These are phyloP conservation scores for Hyphodiscus sp. DNA, from an alignment of 2,329 filamentous ascomycete genomes.

Conservation along the genomic window DNA sequence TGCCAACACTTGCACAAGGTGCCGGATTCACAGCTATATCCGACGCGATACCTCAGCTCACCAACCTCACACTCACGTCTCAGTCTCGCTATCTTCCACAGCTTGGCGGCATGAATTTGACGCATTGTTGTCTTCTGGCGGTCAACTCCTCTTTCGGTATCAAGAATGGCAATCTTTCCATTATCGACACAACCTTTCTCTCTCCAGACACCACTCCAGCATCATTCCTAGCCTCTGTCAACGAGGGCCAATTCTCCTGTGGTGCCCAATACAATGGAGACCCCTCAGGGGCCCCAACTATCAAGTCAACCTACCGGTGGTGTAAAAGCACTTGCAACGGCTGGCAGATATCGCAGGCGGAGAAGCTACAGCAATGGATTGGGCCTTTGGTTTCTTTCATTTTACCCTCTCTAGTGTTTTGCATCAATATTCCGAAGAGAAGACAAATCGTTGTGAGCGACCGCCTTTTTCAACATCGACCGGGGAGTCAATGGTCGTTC, in stretches of 20 bases:
- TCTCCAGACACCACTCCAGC: not conserved
- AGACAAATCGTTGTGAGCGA: not conserved
- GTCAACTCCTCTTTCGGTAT: constrained; percentile 2
- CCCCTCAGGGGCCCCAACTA: constrained; percentile 1
- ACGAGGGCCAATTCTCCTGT: constrained; percentile 6
- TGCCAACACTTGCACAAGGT: not conserved
- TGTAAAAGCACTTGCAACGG: constrained; percentile 11
- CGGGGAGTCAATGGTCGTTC: not conserved
- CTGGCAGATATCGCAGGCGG: constrained; percentile 5
- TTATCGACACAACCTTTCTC: not conserved
- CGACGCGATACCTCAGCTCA: not conserved
- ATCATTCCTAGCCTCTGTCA: not conserved
- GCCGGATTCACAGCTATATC: not conserved
- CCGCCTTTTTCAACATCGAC: not conserved
- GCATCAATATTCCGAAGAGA: constrained; percentile 4
- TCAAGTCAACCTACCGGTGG: constrained; percentile 5
- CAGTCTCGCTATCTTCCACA: not conserved
- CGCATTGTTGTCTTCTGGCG: constrained; percentile 9
- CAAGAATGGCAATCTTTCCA: constrained; percentile 1
- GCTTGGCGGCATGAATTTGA: constrained; percentile 1
- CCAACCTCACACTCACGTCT: not conserved
- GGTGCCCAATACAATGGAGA: constrained; percentile 6
- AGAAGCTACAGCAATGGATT: constrained; percentile 10
- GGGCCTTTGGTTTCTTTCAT: constrained; percentile 13
- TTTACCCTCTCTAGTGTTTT: constrained; percentile 11